Evolutionary conservation across 2,329 filamentous ascomycete genomes (phyloP).

Genomic region (Ascochyta fabae): DNA sequence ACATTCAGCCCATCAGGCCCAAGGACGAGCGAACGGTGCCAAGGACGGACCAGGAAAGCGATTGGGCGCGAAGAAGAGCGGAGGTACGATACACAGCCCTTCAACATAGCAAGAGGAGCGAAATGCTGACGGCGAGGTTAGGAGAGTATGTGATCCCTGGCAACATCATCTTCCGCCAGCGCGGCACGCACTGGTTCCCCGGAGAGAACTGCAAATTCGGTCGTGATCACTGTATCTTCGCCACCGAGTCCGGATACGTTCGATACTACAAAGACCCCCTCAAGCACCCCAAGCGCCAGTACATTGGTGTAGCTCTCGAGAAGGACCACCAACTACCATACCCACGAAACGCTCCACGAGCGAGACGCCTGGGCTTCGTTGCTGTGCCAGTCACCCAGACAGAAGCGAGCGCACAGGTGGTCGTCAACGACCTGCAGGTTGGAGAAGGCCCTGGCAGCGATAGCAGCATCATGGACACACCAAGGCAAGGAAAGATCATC

Average conservation of each 20-base stretch:
- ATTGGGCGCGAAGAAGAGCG: conserved; percentile 90
- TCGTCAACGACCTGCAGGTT: conserved; percentile 30
- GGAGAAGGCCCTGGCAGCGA: conserved; percentile 26
- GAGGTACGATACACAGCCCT: conserved; percentile 61
- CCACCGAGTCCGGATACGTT: conserved; percentile 85
- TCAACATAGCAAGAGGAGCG: background rate
- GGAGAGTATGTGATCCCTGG: conserved; percentile 93
- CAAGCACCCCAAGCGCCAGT: conserved; percentile 84
- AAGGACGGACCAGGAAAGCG: conserved; percentile 81
- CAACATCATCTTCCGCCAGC: conserved; percentile 97
- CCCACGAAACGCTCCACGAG: conserved; percentile 73
- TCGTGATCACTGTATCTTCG: conserved; percentile 94
- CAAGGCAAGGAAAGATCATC: conserved; percentile 32
- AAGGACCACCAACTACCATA: conserved; percentile 81
- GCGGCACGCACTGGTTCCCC: conserved; percentile 91
- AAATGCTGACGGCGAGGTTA: conserved; percentile 46
- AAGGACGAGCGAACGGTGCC: conserved; percentile 72
- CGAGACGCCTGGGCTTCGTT: conserved; percentile 77
- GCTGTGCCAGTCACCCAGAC: conserved; percentile 51
- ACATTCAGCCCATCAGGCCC: conserved; percentile 68
- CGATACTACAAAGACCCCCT: conserved; percentile 93
- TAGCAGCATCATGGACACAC: conserved; percentile 41
- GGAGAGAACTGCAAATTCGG: conserved; percentile 96
- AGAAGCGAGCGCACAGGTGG: conserved; percentile 23
- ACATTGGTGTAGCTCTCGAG: conserved; percentile 91